Conservation (phyloP, 257 asterid genomes). For the Fraxinus anomala region DNA sequence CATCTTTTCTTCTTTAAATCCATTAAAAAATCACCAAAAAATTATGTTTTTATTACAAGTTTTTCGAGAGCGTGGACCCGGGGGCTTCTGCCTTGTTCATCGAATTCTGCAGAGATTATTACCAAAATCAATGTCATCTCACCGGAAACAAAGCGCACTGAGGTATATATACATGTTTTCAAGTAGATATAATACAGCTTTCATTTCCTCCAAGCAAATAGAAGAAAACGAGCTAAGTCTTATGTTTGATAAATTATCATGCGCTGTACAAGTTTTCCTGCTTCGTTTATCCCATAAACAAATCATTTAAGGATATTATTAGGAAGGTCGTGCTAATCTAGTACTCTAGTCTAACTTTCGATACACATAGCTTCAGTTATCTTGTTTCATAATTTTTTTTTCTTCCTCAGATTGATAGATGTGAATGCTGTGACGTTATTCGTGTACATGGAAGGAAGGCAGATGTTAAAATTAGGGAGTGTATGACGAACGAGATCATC, state of each 20-base stretch:
- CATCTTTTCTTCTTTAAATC: conserved; percentile 51
- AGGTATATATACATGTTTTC: conserved; percentile 28
- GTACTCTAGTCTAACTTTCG: background rate
- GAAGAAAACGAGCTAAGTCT: too few species aligned
- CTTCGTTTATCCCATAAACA: too few species aligned
- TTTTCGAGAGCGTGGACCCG: conserved; percentile 40
- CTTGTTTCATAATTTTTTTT: background rate
- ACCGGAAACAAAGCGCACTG: conserved; percentile 41
- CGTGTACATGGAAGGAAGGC: background rate
- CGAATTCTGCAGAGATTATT: conserved; percentile 40
- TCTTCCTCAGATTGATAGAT: conserved; percentile 30
- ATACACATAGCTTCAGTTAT: background rate
- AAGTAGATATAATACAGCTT: too few species aligned
- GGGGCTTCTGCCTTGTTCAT: conserved; percentile 39
- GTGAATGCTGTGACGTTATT: conserved; percentile 35
- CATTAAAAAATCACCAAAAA: conserved; percentile 2
- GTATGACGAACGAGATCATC: conserved; percentile 22
- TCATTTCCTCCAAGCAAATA: too few species aligned
- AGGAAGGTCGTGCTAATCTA: too few species aligned
- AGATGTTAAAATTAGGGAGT: conserved; percentile 24
- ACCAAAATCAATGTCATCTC: conserved; percentile 48
- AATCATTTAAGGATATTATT: too few species aligned
- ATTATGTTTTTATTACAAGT: conserved; percentile 34
- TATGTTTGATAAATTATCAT: too few species aligned
- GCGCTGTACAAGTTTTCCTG: too few species aligned